Conservation (phyloP, 345 rosid species). For the Dipteronia sinensis region DNA sequence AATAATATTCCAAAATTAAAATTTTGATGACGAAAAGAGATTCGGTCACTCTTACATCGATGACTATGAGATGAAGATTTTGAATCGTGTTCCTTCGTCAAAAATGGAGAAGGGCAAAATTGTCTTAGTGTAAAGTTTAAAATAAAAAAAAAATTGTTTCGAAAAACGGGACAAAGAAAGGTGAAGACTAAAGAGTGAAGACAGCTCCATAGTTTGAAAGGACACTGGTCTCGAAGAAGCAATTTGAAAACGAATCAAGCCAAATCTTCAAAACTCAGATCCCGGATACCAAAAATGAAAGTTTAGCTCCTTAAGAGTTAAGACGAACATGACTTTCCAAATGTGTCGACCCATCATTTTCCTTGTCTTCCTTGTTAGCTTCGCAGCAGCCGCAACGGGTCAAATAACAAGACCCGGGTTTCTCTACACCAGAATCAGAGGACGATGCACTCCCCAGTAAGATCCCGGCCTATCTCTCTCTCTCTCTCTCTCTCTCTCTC, state of each 20-base stretch:
- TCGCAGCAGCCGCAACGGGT: slow-evolving; percentile 11
- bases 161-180: neutral
- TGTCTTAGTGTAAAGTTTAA: slow-evolving; percentile 4
- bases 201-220: neutral
- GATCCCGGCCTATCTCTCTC: neutral
- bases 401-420: slow-evolving; percentile 44
- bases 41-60: too few relatives aligned
- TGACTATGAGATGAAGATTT: too few relatives aligned
- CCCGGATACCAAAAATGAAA: slow-evolving; percentile 24
- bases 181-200: too few relatives aligned
- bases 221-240: neutral
- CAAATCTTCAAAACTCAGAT: slow-evolving; percentile 30
- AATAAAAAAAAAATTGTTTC: neutral
- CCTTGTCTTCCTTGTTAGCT: slow-evolving; percentile 27
- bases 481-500: neutral
- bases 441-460: slow-evolving; percentile 86
- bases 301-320: neutral
- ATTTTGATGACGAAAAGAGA: too few relatives aligned
- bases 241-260: neutral
- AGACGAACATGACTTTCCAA: slow-evolving; percentile 23
- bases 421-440: slow-evolving; percentile 66
- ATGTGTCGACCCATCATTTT: slow-evolving; percentile 28
- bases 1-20: too few relatives aligned
- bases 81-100: too few relatives aligned
- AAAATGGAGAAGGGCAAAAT: slow-evolving; percentile 11